These are phyloP conservation scores for Biscutella laevigata DNA, from an alignment of 441 rosid species.

Conservation along the genomic window DNA sequence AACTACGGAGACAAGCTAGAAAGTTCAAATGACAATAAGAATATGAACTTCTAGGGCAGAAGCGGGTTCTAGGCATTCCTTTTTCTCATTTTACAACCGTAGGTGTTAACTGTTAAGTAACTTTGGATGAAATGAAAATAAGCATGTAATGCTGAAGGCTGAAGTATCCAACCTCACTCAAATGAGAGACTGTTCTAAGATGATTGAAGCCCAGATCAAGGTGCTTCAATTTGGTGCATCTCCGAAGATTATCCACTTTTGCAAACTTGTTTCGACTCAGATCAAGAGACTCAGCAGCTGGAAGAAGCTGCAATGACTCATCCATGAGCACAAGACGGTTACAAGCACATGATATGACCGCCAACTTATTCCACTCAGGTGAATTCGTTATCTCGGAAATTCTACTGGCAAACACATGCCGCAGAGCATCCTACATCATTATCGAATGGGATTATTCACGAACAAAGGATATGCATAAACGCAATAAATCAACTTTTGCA, in stretches of 20 bases:
- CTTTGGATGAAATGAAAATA: not conserved
- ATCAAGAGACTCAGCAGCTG: conserved; percentile 89
- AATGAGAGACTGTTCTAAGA: conserved; percentile 57
- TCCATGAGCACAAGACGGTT: conserved; percentile 90
- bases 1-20: not conserved
- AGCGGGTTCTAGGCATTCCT: not conserved
- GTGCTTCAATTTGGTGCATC: conserved; percentile 74
- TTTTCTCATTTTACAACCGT: conserved; percentile 5
- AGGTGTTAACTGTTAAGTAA: not conserved
- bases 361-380: conserved; percentile 74
- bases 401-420: conserved; percentile 93
- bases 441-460: not conserved
- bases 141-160: not conserved
- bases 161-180: conserved; percentile 51
- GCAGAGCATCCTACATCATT: conserved; percentile 85
- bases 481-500: not conserved
- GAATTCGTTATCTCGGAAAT: conserved; percentile 73
- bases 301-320: conserved; percentile 96
- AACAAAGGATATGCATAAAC: not conserved
- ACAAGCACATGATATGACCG: conserved; percentile 76
- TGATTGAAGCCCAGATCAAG: conserved; percentile 91
- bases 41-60: not conserved
- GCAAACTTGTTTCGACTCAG: conserved; percentile 86
- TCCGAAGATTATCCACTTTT: conserved; percentile 75
- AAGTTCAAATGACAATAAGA: not conserved